These are phyloP conservation scores for Globisporangium nagaii DNA, from an alignment of 352 stramenopile species.

Conservation along the genomic window DNA sequence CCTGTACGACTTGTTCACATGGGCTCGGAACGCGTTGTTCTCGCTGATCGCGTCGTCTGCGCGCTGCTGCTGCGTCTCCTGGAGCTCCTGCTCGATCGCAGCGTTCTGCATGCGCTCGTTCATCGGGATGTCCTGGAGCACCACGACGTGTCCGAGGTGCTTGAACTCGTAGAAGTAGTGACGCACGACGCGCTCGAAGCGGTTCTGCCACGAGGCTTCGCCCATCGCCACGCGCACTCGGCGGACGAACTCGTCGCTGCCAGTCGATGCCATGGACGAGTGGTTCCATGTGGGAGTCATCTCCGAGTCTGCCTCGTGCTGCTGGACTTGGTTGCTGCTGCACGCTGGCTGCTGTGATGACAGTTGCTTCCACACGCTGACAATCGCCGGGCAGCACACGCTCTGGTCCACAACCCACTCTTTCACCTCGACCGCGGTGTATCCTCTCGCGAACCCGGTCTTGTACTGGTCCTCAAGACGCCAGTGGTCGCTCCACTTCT, in stretches of 20 bases:
- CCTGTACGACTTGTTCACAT: slow-evolving; percentile 24
- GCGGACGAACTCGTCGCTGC: slow-evolving; percentile 41
- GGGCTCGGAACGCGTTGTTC: slow-evolving; percentile 30
- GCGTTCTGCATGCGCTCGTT: slow-evolving; percentile 4
- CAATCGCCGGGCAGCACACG: slow-evolving; percentile 47
- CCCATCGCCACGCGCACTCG: slow-evolving; percentile 27
- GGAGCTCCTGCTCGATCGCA: slow-evolving; percentile 15
- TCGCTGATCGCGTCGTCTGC: slow-evolving; percentile 26
- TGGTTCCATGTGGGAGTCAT: background rate
- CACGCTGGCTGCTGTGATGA: background rate
- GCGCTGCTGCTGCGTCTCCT: slow-evolving; percentile 21
- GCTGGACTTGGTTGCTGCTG: background rate
- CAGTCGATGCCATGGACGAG: background rate
- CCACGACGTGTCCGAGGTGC: slow-evolving; percentile 39
- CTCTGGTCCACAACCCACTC: slow-evolving; percentile 44
- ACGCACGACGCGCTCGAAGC: slow-evolving; percentile 45
- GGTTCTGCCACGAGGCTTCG: slow-evolving; percentile 34
- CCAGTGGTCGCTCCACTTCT: slow-evolving; percentile 65
- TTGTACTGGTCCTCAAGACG: slow-evolving; percentile 45
- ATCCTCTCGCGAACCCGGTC: slow-evolving; percentile 43
- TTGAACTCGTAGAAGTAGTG: slow-evolving; percentile 78
- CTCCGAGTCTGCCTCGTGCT: background rate
- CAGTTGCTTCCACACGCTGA: slow-evolving; percentile 37
- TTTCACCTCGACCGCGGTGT: slow-evolving; percentile 40
- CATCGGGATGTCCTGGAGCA: slow-evolving; percentile 24